A percentile compares a stretch with the other conserved stretches of the same genome.
phyloP scores from a whole-genome alignment of 202 grass and related monocot genomes.

The Zizania palustris region DNA sequence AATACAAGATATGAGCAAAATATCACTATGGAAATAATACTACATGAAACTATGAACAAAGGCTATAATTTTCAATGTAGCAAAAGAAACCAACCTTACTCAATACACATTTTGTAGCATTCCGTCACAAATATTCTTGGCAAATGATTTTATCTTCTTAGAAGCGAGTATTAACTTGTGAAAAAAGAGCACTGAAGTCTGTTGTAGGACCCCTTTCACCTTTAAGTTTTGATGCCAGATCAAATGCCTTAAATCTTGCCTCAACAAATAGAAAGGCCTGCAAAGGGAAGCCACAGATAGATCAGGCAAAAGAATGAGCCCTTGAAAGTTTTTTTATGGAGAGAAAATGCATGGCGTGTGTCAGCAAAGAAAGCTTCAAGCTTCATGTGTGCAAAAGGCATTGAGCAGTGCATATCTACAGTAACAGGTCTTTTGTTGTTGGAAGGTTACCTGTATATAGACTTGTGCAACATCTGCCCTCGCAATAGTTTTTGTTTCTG shows the following conservation, averaged over 20 bases:
- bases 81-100: conserved; percentile 39
- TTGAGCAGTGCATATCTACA: background rate
- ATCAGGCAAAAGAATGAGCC: conserved; percentile 17
- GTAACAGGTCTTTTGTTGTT: background rate
- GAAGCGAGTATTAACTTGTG: conserved; percentile 63
- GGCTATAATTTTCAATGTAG: background rate
- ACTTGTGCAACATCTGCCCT: conserved; percentile 96
- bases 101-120: conserved; percentile 24
- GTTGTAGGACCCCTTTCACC: conserved; percentile 74
- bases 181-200: conserved; percentile 77
- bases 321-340: conserved; percentile 11
- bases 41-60: background rate
- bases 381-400: background rate
- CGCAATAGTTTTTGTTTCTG: conserved; percentile 78
- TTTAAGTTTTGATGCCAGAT: conserved; percentile 86
- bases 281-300: background rate
- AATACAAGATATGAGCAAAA: background rate
- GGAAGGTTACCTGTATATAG: conserved; percentile 68
- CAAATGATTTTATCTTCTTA: conserved; percentile 40
- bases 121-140: conserved; percentile 9
- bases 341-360: background rate
- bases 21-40: background rate
- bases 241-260: conserved; percentile 81
- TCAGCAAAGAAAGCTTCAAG: background rate
- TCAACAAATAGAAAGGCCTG: conserved; percentile 80